phyloP scores from a whole-genome alignment of 345 rosid genomes.

The Moringa oleifera region DNA sequence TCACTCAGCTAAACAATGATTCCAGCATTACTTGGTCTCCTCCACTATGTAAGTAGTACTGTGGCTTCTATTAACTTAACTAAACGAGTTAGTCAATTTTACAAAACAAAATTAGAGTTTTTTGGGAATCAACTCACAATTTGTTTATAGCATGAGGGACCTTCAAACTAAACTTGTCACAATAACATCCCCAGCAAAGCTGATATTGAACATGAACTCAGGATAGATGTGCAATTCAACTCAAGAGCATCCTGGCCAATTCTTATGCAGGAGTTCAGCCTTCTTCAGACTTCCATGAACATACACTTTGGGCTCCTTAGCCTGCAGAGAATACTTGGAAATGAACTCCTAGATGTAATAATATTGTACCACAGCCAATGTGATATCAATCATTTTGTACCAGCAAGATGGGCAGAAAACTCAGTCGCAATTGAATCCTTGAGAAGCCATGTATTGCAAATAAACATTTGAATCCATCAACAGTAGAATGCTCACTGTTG shows the following conservation, averaged over 20 bases:
- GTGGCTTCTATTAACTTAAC: too few species aligned
- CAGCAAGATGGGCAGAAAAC: constrained; percentile 57
- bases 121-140: too few species aligned
- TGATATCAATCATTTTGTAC: constrained; percentile 27
- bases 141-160: too few species aligned
- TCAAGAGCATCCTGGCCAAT: constrained; percentile 65
- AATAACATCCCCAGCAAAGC: not conserved
- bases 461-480: constrained; percentile 74
- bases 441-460: constrained; percentile 59
- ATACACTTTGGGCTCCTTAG: constrained; percentile 59
- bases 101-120: too few species aligned
- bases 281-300: constrained; percentile 46
- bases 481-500: constrained; percentile 59
- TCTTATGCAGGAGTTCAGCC: constrained; percentile 27
- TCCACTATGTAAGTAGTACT: too few species aligned
- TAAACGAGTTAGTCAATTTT: too few species aligned
- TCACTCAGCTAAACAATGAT: too few species aligned
- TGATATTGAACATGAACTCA: too few species aligned
- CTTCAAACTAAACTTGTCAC: not conserved
- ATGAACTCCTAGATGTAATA: constrained; percentile 4
- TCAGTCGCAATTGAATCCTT: constrained; percentile 39
- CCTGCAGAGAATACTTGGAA: constrained; percentile 37
- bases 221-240: not conserved
- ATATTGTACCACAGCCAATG: not conserved
- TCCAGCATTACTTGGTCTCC: too few species aligned